Evolutionary conservation across 805 yeast genomes (phyloP).

Genomic region (Metschnikowia sp.): DNA sequence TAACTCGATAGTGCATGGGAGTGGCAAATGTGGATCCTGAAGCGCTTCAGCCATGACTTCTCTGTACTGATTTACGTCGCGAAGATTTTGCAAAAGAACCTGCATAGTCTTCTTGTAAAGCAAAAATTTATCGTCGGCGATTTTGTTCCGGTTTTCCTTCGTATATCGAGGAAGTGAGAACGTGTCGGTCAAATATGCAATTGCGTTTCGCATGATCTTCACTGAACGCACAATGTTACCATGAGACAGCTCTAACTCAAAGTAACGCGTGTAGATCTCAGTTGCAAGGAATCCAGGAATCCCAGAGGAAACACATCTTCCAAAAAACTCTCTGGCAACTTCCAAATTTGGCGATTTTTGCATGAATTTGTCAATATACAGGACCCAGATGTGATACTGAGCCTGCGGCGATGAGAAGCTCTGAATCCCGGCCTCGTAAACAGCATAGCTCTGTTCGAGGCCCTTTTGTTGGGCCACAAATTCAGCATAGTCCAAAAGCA

Average conservation of each 20-base stretch:
- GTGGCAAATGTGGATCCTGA: conserved; percentile 41
- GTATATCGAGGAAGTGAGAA: conserved; percentile 3
- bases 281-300: conserved; percentile 50
- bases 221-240: conserved; percentile 51
- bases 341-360: conserved; percentile 14
- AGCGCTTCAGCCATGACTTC: conserved; percentile 45
- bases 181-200: conserved; percentile 12
- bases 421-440: conserved; percentile 67
- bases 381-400: conserved; percentile 64
- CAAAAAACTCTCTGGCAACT: conserved; percentile 67
- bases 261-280: conserved; percentile 52
- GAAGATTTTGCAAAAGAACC: conserved; percentile 4
- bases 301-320: conserved; percentile 46
- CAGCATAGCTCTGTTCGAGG: conserved; percentile 49
- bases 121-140: conserved; percentile 23
- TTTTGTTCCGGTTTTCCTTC: conserved; percentile 12
- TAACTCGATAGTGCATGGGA: conserved; percentile 39
- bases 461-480: conserved; percentile 49
- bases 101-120: conserved; percentile 16
- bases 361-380: conserved; percentile 56
- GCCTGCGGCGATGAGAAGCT: conserved; percentile 56
- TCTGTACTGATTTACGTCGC: conserved; percentile 20
- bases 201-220: conserved; percentile 20
- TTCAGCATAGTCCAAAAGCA: conserved; percentile 62
- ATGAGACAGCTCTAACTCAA: conserved; percentile 55